Base-by-base conservation (phyloP, 148 eudicot species). In the Nepenthes mirabilis region DNA sequence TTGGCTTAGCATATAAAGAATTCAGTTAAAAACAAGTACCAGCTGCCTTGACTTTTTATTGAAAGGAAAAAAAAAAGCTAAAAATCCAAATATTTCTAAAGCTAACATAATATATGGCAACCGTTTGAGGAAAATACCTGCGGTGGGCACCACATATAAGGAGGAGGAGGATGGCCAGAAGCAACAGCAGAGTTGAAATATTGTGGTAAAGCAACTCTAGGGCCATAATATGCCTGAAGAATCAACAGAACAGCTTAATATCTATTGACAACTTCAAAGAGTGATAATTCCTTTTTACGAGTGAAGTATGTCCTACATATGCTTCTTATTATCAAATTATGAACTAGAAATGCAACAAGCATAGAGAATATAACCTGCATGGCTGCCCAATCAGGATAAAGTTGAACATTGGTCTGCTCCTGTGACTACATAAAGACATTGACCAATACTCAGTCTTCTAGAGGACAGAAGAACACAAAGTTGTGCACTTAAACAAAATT, bases 141-240 rank as follows among this genome's bases (percentile, higher is more conserved):
- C 45, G 91, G 91, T 59, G 89, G 87, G 62, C 83, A 95, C 97
- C 97, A 91, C 93, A 88, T 81, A 65, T 91, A 91, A 34, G 91
- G 87, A 33, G 74, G 87, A 67, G 91, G 87, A 3, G 83, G 69
- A 55, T 85, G 95, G 45, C 90, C 93, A 63, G 95, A 60, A 63
- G 93, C 78, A 75, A 85, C 90, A 52, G 80, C 75, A 23, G 93
- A 79, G 69, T 82, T 87, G 61, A 74, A 73, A 72, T 87, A 91
- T 63, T 83, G 93, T 54, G 97, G 83, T 60, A 85, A 73, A 57
- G 93, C 86, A 62, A 91, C 79, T 74, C 97, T 78, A 23, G 83
- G 90, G 54, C 97, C 97, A 72, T 86, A 90, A 63, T 84, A 90
- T 56, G 97, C 97, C 97, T 90, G 76, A n/a, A 60, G 47, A 48